Conservation (phyloP, 495 filamentous ascomycete species). For the Aspergillus bertholletiae region DNA sequence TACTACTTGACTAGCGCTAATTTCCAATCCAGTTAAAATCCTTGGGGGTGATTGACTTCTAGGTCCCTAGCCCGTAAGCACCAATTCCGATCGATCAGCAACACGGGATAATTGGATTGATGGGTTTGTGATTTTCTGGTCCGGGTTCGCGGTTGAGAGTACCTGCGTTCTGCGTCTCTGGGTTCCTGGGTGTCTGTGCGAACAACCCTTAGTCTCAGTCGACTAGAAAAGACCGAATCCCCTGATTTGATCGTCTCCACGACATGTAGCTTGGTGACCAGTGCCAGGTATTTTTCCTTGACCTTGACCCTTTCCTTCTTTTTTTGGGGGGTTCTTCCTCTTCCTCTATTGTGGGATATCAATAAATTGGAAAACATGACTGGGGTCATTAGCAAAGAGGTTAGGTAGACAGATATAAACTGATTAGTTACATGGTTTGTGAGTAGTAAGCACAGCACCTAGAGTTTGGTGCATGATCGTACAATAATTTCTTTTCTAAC, state of each 20-base stretch:
- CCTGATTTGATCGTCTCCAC: conserved; percentile 8
- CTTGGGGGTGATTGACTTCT: neutral
- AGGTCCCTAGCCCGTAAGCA: neutral
- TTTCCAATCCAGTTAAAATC: neutral
- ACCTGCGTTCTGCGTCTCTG: neutral
- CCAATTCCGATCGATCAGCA: conserved; percentile 1
- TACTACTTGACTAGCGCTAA: neutral
- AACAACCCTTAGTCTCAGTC: neutral
- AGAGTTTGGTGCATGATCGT: too few relatives aligned
- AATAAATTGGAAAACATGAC: neutral
- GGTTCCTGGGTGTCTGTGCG: neutral
- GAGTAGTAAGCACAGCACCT: too few relatives aligned
- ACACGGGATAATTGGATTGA: neutral
- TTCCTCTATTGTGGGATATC: neutral
- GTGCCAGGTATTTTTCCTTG: neutral
- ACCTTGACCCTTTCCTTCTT: neutral
- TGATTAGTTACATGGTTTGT: neutral
- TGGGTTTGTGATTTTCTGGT: neutral
- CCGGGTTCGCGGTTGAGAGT: neutral
- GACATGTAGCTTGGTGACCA: neutral
- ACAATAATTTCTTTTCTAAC: too few relatives aligned
- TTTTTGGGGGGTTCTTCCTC: neutral
- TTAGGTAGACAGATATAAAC: neutral
- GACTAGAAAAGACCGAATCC: neutral
- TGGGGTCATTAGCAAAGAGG: neutral